These are phyloP conservation scores for Primulina tabacum DNA, from an alignment of 257 asterid species.

Conservation along the genomic window DNA sequence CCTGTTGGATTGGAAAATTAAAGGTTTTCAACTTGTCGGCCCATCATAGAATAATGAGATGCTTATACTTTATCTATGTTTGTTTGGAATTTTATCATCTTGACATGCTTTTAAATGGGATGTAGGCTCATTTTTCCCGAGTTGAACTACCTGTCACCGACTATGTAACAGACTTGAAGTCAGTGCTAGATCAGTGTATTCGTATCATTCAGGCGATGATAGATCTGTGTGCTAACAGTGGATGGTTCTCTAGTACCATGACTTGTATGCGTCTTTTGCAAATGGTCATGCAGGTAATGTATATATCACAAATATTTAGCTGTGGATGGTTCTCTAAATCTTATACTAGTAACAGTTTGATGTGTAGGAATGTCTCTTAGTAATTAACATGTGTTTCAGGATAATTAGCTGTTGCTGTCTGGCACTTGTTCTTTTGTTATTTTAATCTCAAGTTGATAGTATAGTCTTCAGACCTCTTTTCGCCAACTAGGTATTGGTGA, in stretches of 20 bases:
- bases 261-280: constrained; percentile 91
- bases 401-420: not conserved
- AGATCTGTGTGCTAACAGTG: constrained; percentile 96
- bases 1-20: constrained; percentile 3
- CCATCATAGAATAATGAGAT: not conserved
- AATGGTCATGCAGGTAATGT: constrained; percentile 96
- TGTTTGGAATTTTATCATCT: constrained; percentile 17
- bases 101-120: constrained; percentile 26
- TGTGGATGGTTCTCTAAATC: not conserved
- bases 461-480: not conserved
- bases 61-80: constrained; percentile 10
- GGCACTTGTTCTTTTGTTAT: not conserved
- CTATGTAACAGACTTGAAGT: constrained; percentile 88
- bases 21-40: constrained; percentile 7
- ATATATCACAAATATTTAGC: constrained; percentile 10
- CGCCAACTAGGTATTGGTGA: not conserved
- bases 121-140: constrained; percentile 90
- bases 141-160: constrained; percentile 84
- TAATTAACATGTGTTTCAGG: not conserved
- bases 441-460: not conserved
- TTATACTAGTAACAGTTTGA: too few species aligned
- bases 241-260: constrained; percentile 91
- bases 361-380: not conserved
- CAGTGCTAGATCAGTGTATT: constrained; percentile 94
- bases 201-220: constrained; percentile 98